phyloP scores from a whole-genome alignment of 192 early-diverging fungal species.

The Thamnidium elegans region DNA sequence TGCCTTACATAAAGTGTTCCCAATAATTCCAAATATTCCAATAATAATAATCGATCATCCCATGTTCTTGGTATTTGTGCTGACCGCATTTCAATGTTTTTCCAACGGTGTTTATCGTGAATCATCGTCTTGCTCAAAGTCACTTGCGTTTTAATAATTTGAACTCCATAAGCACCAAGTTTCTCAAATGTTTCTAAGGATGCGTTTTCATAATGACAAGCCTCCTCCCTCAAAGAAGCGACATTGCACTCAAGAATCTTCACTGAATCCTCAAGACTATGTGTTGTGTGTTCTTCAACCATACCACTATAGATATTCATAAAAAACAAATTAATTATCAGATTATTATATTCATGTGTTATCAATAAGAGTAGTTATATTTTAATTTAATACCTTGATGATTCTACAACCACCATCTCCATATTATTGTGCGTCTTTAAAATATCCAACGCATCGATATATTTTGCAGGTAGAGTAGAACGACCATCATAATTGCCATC shows the following conservation, averaged over 20 bases:
- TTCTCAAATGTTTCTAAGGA: conserved; percentile 8
- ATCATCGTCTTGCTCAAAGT: conserved; percentile 8
- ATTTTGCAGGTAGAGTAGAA: conserved; percentile 4
- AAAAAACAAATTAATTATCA: conserved; percentile 11
- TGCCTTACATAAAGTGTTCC: conserved; percentile 15
- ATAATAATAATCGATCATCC: conserved; percentile 7
- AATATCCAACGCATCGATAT: conserved; percentile 5
- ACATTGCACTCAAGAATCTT: conserved; percentile 18
- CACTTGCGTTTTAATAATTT: conserved; percentile 13
- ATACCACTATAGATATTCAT: conserved; percentile 17
- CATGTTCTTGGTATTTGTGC: conserved; percentile 15
- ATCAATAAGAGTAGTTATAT: conserved; percentile 11
- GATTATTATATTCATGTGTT: conserved; percentile 10
- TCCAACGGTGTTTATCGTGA: conserved; percentile 14
- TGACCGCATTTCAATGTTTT: conserved; percentile 10
- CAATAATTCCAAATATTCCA: conserved; percentile 16
- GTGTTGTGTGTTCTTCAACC: conserved; percentile 9
- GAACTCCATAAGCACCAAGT: conserved; percentile 3
- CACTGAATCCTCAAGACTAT: conserved; percentile 17
- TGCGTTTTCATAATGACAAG: conserved; percentile 11
- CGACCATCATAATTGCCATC: conserved; percentile 11
- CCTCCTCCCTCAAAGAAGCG: conserved; percentile 12
- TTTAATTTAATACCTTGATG: conserved; percentile 18
- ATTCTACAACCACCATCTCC: conserved; percentile 14
- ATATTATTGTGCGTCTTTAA: conserved; percentile 15